phyloP scores from a whole-genome alignment of 1,139 yeast genomes.

The Pichia sp. region DNA sequence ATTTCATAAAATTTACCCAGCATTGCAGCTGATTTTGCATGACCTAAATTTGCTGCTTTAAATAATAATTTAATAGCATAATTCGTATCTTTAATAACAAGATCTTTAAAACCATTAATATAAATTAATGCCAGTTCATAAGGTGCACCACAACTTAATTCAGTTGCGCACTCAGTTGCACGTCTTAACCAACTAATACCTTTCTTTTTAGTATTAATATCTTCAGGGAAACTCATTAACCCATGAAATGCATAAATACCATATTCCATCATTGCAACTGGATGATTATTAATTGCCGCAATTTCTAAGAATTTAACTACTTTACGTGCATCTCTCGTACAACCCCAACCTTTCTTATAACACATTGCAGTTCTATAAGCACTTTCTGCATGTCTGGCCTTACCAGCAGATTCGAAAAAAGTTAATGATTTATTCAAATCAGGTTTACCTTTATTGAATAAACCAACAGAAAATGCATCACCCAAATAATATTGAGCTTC shows the following conservation, averaged over 20 bases:
- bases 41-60: conserved; percentile 86
- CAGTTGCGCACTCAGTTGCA: conserved; percentile 79
- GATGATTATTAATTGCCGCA: conserved; percentile 88
- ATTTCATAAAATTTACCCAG: conserved; percentile 82
- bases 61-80: conserved; percentile 85
- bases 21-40: conserved; percentile 69
- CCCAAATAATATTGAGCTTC: conserved; percentile 90
- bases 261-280: conserved; percentile 90
- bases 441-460: conserved; percentile 58
- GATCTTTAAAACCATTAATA: conserved; percentile 78
- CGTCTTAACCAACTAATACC: conserved; percentile 93
- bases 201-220: conserved; percentile 64
- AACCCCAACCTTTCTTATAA: conserved; percentile 90
- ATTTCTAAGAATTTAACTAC: conserved; percentile 78
- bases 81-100: conserved; percentile 73
- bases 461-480: conserved; percentile 84
- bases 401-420: conserved; percentile 84
- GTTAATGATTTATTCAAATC: conserved; percentile 72
- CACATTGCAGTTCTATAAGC: conserved; percentile 90
- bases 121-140: conserved; percentile 85
- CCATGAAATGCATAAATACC: conserved; percentile 83
- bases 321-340: conserved; percentile 80
- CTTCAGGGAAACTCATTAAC: conserved; percentile 72
- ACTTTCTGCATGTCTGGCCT: conserved; percentile 86
- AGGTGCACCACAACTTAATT: conserved; percentile 86